Evolutionary conservation across 2,329 filamentous ascomycete species (phyloP).

Genomic region (Geoglossum cookeanum): DNA sequence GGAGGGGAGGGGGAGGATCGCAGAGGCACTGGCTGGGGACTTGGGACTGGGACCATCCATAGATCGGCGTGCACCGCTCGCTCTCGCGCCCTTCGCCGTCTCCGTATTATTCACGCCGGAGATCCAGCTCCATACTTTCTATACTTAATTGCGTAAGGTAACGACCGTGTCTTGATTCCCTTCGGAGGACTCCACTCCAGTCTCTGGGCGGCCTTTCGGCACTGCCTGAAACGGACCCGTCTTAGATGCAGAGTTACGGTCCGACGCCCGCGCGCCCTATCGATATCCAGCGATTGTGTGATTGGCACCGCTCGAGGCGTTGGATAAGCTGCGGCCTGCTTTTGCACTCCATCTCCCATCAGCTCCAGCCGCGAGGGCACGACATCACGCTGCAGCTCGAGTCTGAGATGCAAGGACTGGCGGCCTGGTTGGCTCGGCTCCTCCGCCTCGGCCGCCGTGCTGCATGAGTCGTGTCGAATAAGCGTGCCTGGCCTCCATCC

Average conservation of each 20-base stretch:
- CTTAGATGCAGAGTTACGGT: not conserved
- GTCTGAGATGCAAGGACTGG: not conserved
- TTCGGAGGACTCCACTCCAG: not conserved
- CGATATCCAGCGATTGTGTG: not conserved
- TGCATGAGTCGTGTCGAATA: constrained; percentile 1
- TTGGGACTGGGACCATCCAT: not conserved
- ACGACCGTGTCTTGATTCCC: too few relatives aligned
- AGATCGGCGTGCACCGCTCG: not conserved
- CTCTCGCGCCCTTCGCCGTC: not conserved
- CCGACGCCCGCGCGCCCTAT: constrained; percentile 2
- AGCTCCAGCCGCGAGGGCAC: constrained; percentile 1
- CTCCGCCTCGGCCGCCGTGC: not conserved
- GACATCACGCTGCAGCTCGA: constrained; percentile 1
- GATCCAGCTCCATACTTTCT: too few relatives aligned
- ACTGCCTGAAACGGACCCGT: not conserved
- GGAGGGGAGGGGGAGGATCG: not conserved
- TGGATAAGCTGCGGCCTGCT: not conserved
- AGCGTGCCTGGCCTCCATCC: not conserved
- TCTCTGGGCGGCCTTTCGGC: not conserved
- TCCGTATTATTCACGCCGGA: too few relatives aligned
- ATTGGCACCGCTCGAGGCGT: not conserved
- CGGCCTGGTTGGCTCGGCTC: not conserved
- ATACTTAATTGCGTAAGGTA: too few relatives aligned
- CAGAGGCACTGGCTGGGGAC: not conserved
- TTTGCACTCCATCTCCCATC: not conserved